Evolutionary conservation across 2,329 filamentous ascomycete species (phyloP).

Genomic region (Diaporthe ilicicola): DNA sequence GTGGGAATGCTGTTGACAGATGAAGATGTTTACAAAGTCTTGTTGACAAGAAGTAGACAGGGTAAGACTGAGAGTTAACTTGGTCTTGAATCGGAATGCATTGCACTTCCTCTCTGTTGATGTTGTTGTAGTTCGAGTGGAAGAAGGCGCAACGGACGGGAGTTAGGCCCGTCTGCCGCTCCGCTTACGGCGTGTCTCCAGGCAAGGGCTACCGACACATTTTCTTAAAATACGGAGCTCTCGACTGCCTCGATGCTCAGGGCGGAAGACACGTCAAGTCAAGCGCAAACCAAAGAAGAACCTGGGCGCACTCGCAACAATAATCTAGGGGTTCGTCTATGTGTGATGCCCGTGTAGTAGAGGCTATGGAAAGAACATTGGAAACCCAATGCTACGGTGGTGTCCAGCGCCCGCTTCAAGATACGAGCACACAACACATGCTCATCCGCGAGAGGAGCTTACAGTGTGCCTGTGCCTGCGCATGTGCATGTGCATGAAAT

Average conservation of each 20-base stretch:
- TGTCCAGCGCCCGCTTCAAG: background rate
- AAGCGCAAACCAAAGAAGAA: too few relatives aligned
- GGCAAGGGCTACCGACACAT: background rate
- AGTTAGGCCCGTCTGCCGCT: too few relatives aligned
- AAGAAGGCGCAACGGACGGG: background rate
- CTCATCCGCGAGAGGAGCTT: background rate
- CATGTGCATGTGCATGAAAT: background rate
- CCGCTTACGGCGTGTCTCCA: background rate
- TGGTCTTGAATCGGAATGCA: background rate
- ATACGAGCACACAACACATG: background rate
- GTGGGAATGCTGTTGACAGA: background rate
- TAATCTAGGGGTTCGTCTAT: background rate
- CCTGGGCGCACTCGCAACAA: background rate
- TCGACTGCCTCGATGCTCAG: background rate
- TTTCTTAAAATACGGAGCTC: background rate
- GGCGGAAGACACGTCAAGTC: background rate
- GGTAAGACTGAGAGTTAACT: too few relatives aligned
- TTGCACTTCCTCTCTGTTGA: background rate
- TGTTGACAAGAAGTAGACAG: background rate
- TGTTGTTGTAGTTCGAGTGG: background rate
- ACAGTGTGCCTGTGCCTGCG: background rate
- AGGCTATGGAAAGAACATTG: conserved; percentile 2
- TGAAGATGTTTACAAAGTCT: background rate
- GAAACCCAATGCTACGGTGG: background rate
- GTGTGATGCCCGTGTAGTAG: background rate